These are phyloP conservation scores for Solanum lignicaule DNA, from an alignment of 257 asterid species.

Conservation along the genomic window DNA sequence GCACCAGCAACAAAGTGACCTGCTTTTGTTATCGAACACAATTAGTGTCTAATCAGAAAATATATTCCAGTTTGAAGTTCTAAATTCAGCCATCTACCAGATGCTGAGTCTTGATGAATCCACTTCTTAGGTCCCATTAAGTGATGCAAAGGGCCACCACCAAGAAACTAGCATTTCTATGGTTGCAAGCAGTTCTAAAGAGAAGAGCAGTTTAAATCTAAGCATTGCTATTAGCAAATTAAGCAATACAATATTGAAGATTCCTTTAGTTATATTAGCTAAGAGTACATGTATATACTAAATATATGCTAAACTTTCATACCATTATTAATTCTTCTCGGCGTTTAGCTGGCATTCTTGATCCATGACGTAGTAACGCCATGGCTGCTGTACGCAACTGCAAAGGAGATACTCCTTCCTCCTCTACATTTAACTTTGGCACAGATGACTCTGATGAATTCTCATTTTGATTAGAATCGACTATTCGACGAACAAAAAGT, in stretches of 20 bases:
- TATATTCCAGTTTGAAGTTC: neutral
- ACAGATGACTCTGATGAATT: constrained; percentile 18
- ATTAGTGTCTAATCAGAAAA: neutral
- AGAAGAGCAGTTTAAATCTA: neutral
- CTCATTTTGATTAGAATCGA: constrained; percentile 38
- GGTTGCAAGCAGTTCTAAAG: neutral
- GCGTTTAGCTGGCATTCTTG: constrained; percentile 74
- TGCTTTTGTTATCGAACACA: neutral
- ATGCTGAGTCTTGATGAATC: neutral
- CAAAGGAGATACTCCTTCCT: constrained; percentile 76
- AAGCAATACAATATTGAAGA: neutral
- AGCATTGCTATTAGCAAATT: neutral
- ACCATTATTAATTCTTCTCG: constrained; percentile 84
- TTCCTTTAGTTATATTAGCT: neutral
- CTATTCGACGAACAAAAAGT: constrained; percentile 53
- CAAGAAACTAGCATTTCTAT: neutral
- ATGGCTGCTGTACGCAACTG: constrained; percentile 88
- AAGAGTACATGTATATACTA: neutral
- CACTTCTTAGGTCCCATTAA: neutral
- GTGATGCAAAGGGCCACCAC: neutral
- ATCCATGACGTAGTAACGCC: constrained; percentile 88
- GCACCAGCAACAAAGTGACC: neutral
- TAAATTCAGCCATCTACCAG: neutral
- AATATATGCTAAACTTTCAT: neutral
- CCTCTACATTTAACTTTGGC: constrained; percentile 29